A percentile compares a stretch with the other conserved stretches of the same genome.
These are phyloP conservation scores for Huntiella decipiens DNA, from an alignment of 2,329 filamentous ascomycete genomes.

Conservation along the genomic window DNA sequence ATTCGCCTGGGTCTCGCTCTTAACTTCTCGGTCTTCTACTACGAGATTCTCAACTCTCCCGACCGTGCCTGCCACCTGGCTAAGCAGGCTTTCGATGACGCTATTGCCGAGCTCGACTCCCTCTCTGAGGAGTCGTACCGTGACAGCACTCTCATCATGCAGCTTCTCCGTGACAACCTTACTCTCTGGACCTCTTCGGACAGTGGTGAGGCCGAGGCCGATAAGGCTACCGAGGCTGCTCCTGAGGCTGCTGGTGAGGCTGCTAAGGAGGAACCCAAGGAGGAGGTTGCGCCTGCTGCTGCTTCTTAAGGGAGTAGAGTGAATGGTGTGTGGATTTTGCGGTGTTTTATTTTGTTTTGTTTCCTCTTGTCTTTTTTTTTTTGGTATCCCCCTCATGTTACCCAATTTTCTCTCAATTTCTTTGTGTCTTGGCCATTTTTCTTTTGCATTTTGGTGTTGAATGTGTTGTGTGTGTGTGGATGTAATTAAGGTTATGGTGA, in stretches of 20 bases:
- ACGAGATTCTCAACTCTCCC: constrained; percentile 96
- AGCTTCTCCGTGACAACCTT: constrained; percentile 93
- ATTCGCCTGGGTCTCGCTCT: constrained; percentile 94
- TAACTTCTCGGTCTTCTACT: constrained; percentile 99
- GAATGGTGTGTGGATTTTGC: neutral
- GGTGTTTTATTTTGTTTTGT: constrained; percentile 2
- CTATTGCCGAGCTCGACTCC: constrained; percentile 96
- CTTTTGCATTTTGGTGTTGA: too few relatives aligned
- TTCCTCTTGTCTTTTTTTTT: constrained; percentile 7
- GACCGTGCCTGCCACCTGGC: constrained; percentile 96
- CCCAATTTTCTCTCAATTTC: neutral
- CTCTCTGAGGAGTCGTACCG: constrained; percentile 96
- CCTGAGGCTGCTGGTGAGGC: constrained; percentile 25
- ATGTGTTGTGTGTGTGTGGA: too few relatives aligned
- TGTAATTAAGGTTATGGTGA: neutral
- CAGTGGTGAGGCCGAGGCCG: constrained; percentile 56
- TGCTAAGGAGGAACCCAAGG: constrained; percentile 25
- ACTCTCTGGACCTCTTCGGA: constrained; percentile 96
- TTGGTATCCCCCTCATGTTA: neutral
- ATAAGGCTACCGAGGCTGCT: constrained; percentile 38
- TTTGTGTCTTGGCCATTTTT: neutral
- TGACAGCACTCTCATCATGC: constrained; percentile 98
- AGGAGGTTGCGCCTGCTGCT: constrained; percentile 24
- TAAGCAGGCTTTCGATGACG: constrained; percentile 98
- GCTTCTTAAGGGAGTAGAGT: constrained; percentile 8